Evolutionary conservation across 768 basidiomycete species (phyloP).

Genomic region (Boletus reticuloceps): DNA sequence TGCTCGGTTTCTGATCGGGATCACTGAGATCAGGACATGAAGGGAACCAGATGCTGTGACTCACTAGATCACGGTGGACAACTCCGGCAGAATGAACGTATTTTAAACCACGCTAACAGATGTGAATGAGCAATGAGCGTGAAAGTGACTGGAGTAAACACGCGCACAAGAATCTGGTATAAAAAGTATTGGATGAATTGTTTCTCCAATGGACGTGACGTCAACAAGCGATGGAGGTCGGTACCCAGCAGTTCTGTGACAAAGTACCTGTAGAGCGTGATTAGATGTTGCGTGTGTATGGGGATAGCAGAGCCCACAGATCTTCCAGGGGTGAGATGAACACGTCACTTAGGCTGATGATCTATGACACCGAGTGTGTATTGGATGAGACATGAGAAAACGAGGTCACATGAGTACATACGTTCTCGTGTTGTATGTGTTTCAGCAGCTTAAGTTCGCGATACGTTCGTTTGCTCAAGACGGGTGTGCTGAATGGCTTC

Average conservation of each 20-base stretch:
- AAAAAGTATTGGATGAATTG: constrained; percentile 99
- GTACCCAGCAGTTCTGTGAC: constrained; percentile 98
- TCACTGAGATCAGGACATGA: neutral
- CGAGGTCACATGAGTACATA: constrained; percentile 35
- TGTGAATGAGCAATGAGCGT: constrained; percentile 3
- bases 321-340: constrained; percentile 99
- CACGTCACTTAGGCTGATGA: constrained; percentile 97
- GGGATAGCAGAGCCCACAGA: constrained; percentile 54
- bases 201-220: constrained; percentile 95
- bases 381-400: constrained; percentile 3
- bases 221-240: constrained; percentile 94
- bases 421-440: constrained; percentile 98
- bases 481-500: constrained; percentile 99
- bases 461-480: constrained; percentile 97
- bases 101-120: constrained; percentile 85
- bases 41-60: constrained; percentile 22
- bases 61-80: constrained; percentile 91
- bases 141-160: neutral
- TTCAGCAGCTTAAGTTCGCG: constrained; percentile 97
- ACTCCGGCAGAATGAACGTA: constrained; percentile 99
- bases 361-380: constrained; percentile 44
- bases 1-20: constrained; percentile 83
- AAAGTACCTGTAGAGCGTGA: constrained; percentile 70
- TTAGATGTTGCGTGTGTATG: neutral
- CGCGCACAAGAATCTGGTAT: constrained; percentile 91